phyloP scores from a whole-genome alignment of 352 stramenopile species.

The Phytophthora chlamydospora region DNA sequence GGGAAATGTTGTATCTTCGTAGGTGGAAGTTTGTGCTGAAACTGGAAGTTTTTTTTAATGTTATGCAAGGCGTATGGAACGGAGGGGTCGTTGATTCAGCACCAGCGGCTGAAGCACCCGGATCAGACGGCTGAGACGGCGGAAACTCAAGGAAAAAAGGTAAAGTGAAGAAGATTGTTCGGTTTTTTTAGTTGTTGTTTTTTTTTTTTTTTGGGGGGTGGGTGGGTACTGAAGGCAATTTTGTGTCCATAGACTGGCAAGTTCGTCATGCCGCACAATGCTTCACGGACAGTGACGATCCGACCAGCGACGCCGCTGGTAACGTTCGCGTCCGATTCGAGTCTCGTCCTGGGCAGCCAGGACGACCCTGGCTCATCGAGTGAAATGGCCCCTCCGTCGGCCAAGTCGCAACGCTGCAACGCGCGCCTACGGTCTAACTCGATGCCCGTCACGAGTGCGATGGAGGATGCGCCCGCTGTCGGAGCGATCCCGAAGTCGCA shows the following conservation, averaged over 20 bases:
- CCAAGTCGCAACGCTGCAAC: slow-evolving; percentile 42
- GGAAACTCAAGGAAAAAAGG: slow-evolving; percentile 40
- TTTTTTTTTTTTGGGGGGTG: slow-evolving; percentile 26
- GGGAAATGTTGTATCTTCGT: neutral
- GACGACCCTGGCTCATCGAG: slow-evolving; percentile 1
- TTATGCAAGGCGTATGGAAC: slow-evolving; percentile 73
- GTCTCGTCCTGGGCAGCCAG: slow-evolving; percentile 16
- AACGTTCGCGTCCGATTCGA: slow-evolving; percentile 20
- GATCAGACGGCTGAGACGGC: slow-evolving; percentile 37
- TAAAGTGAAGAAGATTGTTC: slow-evolving; percentile 2
- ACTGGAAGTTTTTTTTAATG: slow-evolving; percentile 1
- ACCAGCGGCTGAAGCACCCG: slow-evolving; percentile 81
- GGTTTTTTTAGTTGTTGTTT: slow-evolving; percentile 9
- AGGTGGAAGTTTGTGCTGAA: too few species aligned
- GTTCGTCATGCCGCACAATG: slow-evolving; percentile 57
- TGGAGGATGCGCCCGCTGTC: neutral
- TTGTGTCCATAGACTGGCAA: slow-evolving; percentile 8
- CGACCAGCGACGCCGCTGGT: slow-evolving; percentile 53
- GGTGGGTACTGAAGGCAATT: too few species aligned
- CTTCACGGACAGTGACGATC: slow-evolving; percentile 56
- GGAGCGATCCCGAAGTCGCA: neutral
- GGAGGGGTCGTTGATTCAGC: slow-evolving; percentile 79
- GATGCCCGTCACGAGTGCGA: slow-evolving; percentile 61
- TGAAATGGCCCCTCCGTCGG: slow-evolving; percentile 25
- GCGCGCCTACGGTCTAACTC: slow-evolving; percentile 77